Evolutionary conservation across 2,329 filamentous ascomycete species (phyloP).

Genomic region (Didymella glomerata): DNA sequence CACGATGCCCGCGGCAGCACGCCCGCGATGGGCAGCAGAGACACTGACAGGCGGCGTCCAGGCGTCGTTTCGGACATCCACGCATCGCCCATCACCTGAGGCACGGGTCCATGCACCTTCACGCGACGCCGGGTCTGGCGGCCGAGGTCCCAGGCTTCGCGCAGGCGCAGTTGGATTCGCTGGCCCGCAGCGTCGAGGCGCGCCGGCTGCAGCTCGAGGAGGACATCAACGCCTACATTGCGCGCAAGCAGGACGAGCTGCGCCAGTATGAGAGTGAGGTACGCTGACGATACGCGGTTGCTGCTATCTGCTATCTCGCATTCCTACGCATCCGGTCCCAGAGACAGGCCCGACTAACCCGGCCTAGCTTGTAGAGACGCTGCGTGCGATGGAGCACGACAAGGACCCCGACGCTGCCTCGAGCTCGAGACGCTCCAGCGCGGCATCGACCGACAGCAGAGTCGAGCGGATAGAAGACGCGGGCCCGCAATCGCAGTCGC

Average conservation of each 20-base stretch:
- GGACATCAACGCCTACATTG: constrained; percentile 48
- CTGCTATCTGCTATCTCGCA: not conserved
- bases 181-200: constrained; percentile 46
- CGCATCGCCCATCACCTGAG: constrained; percentile 12
- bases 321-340: constrained; percentile 11
- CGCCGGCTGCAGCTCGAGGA: constrained; percentile 48
- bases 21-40: constrained; percentile 56
- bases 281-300: constrained; percentile 2
- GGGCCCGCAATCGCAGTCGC: not conserved
- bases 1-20: constrained; percentile 21
- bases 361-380: constrained; percentile 45
- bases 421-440: constrained; percentile 14
- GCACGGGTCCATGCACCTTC: constrained; percentile 42
- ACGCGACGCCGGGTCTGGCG: constrained; percentile 37
- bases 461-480: constrained; percentile 6
- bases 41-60: constrained; percentile 32
- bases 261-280: constrained; percentile 45
- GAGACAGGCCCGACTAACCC: constrained; percentile 13
- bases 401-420: constrained; percentile 24
- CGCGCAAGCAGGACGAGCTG: constrained; percentile 46
- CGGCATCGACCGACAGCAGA: constrained; percentile 3
- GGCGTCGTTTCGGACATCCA: constrained; percentile 14
- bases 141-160: constrained; percentile 46
- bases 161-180: constrained; percentile 42
- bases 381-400: constrained; percentile 43